phyloP scores from a whole-genome alignment of 129 eudicot species.

The Chrysanthemum lavandulifolium region DNA sequence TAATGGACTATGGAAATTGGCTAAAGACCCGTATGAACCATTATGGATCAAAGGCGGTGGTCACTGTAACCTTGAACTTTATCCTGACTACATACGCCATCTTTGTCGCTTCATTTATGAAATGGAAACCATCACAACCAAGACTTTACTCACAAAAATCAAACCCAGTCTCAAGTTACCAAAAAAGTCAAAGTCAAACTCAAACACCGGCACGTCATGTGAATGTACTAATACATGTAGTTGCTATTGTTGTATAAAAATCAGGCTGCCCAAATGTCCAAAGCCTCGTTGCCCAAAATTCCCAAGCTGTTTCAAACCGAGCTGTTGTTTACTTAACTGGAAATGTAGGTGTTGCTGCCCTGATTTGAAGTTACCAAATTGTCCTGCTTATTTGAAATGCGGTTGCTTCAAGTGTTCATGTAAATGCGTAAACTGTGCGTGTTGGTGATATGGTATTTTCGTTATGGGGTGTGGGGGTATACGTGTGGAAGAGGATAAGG shows the following conservation, averaged over 20 bases:
- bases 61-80: constrained; percentile 92
- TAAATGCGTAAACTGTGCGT: constrained; percentile 51
- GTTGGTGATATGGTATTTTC: constrained; percentile 47
- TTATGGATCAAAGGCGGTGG: constrained; percentile 99
- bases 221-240: constrained; percentile 12
- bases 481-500: constrained; percentile 8
- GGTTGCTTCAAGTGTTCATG: constrained; percentile 53
- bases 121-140: constrained; percentile 85
- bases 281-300: constrained; percentile 40
- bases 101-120: constrained; percentile 74
- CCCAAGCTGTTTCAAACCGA: constrained; percentile 28
- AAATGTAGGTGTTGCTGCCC: constrained; percentile 38
- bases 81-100: constrained; percentile 93
- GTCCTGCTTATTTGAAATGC: constrained; percentile 38
- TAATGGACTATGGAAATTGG: constrained; percentile 83
- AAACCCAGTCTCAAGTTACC: constrained; percentile 41
- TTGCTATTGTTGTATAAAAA: constrained; percentile 46
- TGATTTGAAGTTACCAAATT: constrained; percentile 37
- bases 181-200: constrained; percentile 30
- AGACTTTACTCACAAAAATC: constrained; percentile 65
- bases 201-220: constrained; percentile 20
- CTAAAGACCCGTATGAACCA: constrained; percentile 90
- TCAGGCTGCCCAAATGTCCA: constrained; percentile 39
- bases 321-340: constrained; percentile 31
- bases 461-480: constrained; percentile 24